Evolutionary conservation across 257 asterid species (phyloP), one percentile per base, ranked within the genome.

Genomic region (Oldenlandia corymbosa): DNA sequence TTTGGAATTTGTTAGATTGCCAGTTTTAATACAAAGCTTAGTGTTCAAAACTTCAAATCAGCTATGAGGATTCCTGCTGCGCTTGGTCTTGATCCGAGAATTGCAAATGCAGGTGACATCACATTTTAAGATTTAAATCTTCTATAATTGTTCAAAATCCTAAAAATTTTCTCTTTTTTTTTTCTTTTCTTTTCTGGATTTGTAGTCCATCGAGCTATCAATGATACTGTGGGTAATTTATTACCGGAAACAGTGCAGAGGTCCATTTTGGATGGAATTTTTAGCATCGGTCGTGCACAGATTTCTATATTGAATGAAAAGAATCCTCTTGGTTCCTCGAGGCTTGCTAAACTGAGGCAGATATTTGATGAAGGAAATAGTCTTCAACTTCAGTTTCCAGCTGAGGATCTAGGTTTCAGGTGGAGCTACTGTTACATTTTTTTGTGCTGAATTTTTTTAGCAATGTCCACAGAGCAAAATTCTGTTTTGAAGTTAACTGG

Each of bases 371-470:
- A 79, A 73, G 98, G 98, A 64, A 88, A 87, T 74, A 89, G 95
- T 82, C 98, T 92, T 74, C 97, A 89, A 67, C 98, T 92, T 61
- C 98, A 92, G 75, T 92, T 92, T 75, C 98, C 96, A 39, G 95
- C 98, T 26, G 97, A 92, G 80, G 99, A 92, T 75, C 77, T 92
- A 58, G 99, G 99, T 54, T 89, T 89, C 87, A 85, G 96, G 99
- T 89, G 41, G 32, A 32, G 43, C 26, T 31, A 17, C n/a, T 48
- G 14, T 14, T 14, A 23, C n/a, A 46, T 61, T 17, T 45, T 1
- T 31, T n/a, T 16, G 41, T 20, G 17, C 45, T 45, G 41, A 17
- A 61, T 10, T 30, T 61, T 18, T 4, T n/a, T 28, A 5, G 20
- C 43, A 14, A 5, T 5, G n/a, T 28, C 60, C 10, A 42, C 23